phyloP scores from a whole-genome alignment of 345 rosid genomes.

The Geranium rotundifolium region DNA sequence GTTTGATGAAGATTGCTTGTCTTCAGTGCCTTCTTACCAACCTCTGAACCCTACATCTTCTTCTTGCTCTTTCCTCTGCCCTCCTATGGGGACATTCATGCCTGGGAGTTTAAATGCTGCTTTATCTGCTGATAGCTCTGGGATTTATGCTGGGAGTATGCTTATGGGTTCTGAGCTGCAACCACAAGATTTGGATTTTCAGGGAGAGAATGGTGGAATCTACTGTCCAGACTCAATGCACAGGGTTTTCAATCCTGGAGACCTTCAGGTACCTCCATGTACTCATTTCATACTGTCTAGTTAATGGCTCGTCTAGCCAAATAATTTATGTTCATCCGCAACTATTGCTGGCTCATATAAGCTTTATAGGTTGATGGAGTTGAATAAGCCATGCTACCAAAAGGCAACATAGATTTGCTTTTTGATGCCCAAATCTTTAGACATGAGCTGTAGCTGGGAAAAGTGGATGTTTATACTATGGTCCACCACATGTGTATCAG shows the following conservation, averaged over 20 bases:
- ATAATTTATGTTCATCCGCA: too few relatives aligned
- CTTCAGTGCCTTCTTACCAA: constrained; percentile 55
- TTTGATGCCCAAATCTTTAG: too few relatives aligned
- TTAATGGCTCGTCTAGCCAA: too few relatives aligned
- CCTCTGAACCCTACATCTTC: constrained; percentile 47
- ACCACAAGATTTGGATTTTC: constrained; percentile 40
- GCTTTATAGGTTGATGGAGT: too few relatives aligned
- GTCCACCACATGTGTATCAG: too few relatives aligned
- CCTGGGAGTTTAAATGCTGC: too few relatives aligned
- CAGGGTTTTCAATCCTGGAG: constrained; percentile 37
- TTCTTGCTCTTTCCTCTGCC: constrained; percentile 35
- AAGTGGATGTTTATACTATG: too few relatives aligned
- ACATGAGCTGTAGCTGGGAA: too few relatives aligned
- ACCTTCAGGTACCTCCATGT: constrained; percentile 47
- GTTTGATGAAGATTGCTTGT: constrained; percentile 66
- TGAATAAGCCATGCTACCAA: too few relatives aligned
- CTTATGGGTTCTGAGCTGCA: constrained; percentile 43
- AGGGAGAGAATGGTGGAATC: constrained; percentile 55
- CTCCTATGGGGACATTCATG: constrained; percentile 32
- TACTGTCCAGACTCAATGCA: constrained; percentile 38
- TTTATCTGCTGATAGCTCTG: constrained; percentile 31
- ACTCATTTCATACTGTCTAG: too few relatives aligned
- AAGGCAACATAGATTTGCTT: too few relatives aligned
- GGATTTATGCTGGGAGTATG: constrained; percentile 26
- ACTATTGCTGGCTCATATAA: too few relatives aligned